A percentile compares a stretch with the other conserved stretches of the same genome.
phyloP scores from a whole-genome alignment of 768 basidiomycete genomes.

The Rhizopogon sp. region DNA sequence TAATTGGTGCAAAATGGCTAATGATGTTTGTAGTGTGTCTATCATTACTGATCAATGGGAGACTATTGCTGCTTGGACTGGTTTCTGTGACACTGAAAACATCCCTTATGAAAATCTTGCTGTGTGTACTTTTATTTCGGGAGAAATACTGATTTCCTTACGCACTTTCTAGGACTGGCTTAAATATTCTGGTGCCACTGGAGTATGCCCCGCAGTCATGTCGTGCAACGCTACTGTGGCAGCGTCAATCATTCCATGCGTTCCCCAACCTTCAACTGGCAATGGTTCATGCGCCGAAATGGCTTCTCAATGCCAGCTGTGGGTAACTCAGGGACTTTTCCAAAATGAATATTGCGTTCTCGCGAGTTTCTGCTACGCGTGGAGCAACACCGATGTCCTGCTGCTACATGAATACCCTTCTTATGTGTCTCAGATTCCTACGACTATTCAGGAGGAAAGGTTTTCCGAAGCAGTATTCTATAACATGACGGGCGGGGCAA shows the following conservation, averaged over 20 bases:
- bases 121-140: neutral
- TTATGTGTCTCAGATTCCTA: neutral
- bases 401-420: conserved; percentile 12
- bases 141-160: neutral
- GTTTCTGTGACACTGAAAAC: conserved; percentile 14
- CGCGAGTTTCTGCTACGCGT: conserved; percentile 19
- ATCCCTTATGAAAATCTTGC: conserved; percentile 19
- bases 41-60: conserved; percentile 9
- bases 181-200: conserved; percentile 14
- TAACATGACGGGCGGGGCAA: conserved; percentile 13
- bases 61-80: conserved; percentile 17
- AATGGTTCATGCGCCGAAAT: conserved; percentile 18
- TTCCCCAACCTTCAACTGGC: conserved; percentile 16
- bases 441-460: conserved; percentile 7
- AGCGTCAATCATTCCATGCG: conserved; percentile 6
- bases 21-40: conserved; percentile 3
- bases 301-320: conserved; percentile 11
- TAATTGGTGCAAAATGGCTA: neutral
- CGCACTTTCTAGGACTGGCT: conserved; percentile 15
- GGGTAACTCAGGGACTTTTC: conserved; percentile 17
- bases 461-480: conserved; percentile 16
- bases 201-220: conserved; percentile 11
- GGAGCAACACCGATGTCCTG: conserved; percentile 16
- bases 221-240: conserved; percentile 8
- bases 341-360: conserved; percentile 20